A percentile compares a stretch with the other conserved stretches of the same genome.
phyloP scores from a whole-genome alignment of 2,329 filamentous ascomycete genomes.

The Xylariales sp. region DNA sequence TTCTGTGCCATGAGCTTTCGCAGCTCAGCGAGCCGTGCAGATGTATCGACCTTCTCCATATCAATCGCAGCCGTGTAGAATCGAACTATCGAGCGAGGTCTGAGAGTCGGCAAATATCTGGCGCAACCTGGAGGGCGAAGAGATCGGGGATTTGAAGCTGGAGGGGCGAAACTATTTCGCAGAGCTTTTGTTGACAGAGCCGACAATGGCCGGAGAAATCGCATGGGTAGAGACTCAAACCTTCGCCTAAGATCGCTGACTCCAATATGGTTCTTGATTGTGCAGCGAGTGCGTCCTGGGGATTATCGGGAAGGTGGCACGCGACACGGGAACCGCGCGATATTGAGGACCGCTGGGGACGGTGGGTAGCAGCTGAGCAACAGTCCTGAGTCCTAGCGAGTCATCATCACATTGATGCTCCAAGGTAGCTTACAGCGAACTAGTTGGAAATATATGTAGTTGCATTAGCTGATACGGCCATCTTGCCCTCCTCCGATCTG shows the following conservation, averaged over 20 bases:
- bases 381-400: too few species aligned
- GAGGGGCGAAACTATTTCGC: background rate
- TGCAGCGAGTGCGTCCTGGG: too few species aligned
- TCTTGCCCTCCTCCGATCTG: too few species aligned
- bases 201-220: constrained; percentile 9
- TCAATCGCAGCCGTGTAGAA: constrained; percentile 25
- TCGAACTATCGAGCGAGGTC: constrained; percentile 7
- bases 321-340: background rate
- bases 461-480: too few species aligned
- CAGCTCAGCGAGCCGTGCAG: constrained; percentile 68
- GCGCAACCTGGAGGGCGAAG: background rate
- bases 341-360: too few species aligned
- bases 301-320: constrained; percentile 8
- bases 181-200: constrained; percentile 6
- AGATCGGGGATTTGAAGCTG: background rate
- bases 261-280: too few species aligned
- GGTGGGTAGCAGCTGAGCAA: too few species aligned
- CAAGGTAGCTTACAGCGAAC: too few species aligned
- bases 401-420: too few species aligned
- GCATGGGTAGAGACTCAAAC: constrained; percentile 4
- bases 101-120: background rate
- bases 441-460: too few species aligned
- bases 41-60: constrained; percentile 79
- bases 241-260: background rate
- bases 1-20: constrained; percentile 82